A percentile compares a stretch with the other conserved stretches of the same genome.
These are phyloP conservation scores for Priceomyces castillae DNA, from an alignment of 805 yeast genomes.

Conservation along the genomic window DNA sequence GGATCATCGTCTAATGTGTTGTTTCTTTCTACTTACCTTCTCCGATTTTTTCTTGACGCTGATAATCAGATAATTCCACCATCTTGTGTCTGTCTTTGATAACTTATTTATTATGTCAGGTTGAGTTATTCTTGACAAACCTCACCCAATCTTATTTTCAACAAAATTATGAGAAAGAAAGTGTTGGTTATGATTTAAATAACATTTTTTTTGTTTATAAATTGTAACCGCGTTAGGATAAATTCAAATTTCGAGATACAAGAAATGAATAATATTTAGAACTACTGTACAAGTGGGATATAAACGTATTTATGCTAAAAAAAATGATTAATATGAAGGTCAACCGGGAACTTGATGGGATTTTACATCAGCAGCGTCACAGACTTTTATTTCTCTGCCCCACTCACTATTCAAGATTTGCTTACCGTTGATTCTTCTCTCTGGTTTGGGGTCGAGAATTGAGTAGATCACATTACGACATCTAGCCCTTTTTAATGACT, in stretches of 20 bases:
- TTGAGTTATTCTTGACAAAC: too few species aligned
- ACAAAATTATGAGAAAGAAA: background rate
- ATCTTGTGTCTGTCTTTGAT: conserved; percentile 28
- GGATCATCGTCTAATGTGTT: background rate
- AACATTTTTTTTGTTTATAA: background rate
- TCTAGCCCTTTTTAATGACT: conserved; percentile 74
- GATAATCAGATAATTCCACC: conserved; percentile 90
- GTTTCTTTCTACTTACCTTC: conserved; percentile 59
- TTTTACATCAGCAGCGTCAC: conserved; percentile 62
- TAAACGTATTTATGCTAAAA: background rate
- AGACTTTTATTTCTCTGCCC: conserved; percentile 85
- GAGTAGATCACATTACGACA: conserved; percentile 93
- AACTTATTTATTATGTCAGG: too few species aligned
- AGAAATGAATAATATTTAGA: conserved; percentile 3
- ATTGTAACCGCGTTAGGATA: conserved; percentile 1
- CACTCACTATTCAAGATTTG: conserved; percentile 92
- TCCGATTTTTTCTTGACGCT: conserved; percentile 93
- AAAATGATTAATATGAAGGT: background rate
- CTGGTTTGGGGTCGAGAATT: conserved; percentile 87
- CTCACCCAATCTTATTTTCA: too few species aligned
- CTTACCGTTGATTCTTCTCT: conserved; percentile 79
- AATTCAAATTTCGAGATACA: background rate
- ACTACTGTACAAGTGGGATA: conserved; percentile 1
- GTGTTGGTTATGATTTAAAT: background rate
- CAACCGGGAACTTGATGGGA: background rate